A percentile compares a stretch with the other conserved stretches of the same genome.
Conservation (phyloP, 331 rosid species). For the Dryas integrifolia region DNA sequence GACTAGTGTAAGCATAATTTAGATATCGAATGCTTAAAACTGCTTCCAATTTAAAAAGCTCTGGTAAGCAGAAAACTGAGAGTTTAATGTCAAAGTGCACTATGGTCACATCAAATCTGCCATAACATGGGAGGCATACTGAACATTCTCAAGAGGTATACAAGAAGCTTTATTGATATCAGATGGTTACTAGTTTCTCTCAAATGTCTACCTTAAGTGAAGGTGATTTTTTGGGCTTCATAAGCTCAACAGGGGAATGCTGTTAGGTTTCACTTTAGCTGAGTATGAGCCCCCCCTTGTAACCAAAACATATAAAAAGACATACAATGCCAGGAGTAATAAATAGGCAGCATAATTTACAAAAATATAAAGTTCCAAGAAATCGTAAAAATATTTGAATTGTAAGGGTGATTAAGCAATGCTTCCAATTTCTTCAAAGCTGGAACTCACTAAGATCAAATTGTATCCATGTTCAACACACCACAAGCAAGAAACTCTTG, state of each 20-base stretch:
- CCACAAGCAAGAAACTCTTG: no score
- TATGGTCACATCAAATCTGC: not conserved
- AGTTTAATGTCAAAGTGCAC: not conserved
- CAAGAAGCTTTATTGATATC: not conserved
- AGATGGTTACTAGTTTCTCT: not conserved
- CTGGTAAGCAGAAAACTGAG: not conserved
- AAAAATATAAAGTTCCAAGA: not conserved
- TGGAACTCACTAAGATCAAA: not conserved
- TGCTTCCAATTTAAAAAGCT: not conserved
- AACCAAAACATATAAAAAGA: not conserved
- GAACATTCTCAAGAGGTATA: not conserved
- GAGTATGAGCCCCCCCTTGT: not conserved
- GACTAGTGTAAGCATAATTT: not conserved
- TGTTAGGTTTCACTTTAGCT: not conserved
- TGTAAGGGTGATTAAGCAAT: not conserved
- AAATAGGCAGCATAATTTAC: not conserved
- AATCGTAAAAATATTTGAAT: not conserved
- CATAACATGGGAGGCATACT: not conserved
- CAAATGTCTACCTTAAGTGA: not conserved
- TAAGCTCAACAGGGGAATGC: not conserved
- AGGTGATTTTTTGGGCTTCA: no score
- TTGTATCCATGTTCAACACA: no score
- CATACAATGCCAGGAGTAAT: not conserved
- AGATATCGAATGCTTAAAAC: not conserved
- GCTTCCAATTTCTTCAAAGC: not conserved